Evolutionary conservation across 2,329 filamentous ascomycete genomes (phyloP).

Genomic region (Magnaporthiopsis incrustans): DNA sequence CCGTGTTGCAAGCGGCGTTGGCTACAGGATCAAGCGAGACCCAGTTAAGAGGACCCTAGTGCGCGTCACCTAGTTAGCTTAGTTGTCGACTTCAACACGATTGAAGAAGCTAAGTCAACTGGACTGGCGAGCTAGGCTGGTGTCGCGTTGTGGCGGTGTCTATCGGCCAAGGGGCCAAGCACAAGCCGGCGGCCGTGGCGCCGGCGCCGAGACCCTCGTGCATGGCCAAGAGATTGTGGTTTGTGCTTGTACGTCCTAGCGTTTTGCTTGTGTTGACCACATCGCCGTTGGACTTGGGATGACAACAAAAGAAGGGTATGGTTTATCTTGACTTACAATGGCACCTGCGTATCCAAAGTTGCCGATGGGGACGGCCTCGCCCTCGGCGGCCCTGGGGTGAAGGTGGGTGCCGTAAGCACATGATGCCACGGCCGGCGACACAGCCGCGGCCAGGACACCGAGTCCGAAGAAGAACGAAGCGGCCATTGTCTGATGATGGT

Average conservation of each 20-base stretch:
- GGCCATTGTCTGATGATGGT: background rate
- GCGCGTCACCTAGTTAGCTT: background rate
- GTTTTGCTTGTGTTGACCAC: too few relatives aligned
- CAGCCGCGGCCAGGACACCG: conserved; percentile 15
- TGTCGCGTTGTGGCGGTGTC: background rate
- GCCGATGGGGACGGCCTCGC: conserved; percentile 22
- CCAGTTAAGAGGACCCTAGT: conserved; percentile 26
- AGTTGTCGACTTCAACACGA: background rate
- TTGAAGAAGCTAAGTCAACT: too few relatives aligned
- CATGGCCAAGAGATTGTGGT: too few relatives aligned
- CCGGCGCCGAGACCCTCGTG: too few relatives aligned
- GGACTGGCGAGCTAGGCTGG: background rate
- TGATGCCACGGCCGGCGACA: conserved; percentile 23
- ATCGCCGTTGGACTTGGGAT: too few relatives aligned
- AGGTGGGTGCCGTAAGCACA: conserved; percentile 32
- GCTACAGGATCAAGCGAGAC: conserved; percentile 23
- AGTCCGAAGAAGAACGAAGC: conserved; percentile 3
- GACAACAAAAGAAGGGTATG: background rate
- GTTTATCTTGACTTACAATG: conserved; percentile 19
- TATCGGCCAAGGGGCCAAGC: background rate
- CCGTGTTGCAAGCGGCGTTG: conserved; percentile 42
- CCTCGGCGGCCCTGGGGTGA: conserved; percentile 22
- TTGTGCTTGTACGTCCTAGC: too few relatives aligned
- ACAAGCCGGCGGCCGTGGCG: too few relatives aligned
- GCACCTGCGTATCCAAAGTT: conserved; percentile 29